Base-by-base conservation (phyloP, 352 stramenopile genomes). In the Globisporangium uncinulatum region DNA sequence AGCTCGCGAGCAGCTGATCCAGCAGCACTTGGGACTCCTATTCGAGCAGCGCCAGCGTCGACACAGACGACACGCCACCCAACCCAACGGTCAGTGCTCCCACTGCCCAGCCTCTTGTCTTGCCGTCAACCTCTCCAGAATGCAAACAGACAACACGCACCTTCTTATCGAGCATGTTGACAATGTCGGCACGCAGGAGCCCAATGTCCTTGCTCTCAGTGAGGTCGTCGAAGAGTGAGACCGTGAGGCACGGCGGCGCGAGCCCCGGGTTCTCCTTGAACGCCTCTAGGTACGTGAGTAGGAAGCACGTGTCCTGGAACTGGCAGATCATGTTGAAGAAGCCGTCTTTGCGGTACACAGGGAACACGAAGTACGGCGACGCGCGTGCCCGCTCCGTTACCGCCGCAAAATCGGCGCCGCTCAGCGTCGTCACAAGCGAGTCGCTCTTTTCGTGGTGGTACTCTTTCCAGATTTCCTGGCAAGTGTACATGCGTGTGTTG, bases 251-350 rank as follows among this genome's bases (percentile, higher is more conserved):
- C 15, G 86, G 86, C 36, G 83, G 79, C 14, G 86, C 86, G 3
- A 74, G 67, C 3, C 65, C 66, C 14, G 86, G 85, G 72, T 94
- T 89, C 67, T 94, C 79, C 58, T 90, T 91, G 71, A 92, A 96
- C 11, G 82, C 85, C 44, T 96, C 86, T 14, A 96, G 69, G 61
- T 86, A 94, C 46, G 86, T 96, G 56, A 94, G 50, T 10, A 96
- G 63, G 51, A 94, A 94, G 66, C 84, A 93, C 62, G 83, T 92
- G 62, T 92, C 83, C 69, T 94, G 86, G 71, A 92, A 94, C 67
- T 96, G 86, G 51, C 79, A 91, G 54, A 96, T 53, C 79, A 96
- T 88, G 58, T 89, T 94, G 73, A 96, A 94, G 56, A 88, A 94
- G 2, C 86, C 86, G 0, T 82, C 76, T 56, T 94, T 73, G 54